phyloP scores from a whole-genome alignment of 2,329 filamentous ascomycete species.

The Aspergillus pseudoterreus region DNA sequence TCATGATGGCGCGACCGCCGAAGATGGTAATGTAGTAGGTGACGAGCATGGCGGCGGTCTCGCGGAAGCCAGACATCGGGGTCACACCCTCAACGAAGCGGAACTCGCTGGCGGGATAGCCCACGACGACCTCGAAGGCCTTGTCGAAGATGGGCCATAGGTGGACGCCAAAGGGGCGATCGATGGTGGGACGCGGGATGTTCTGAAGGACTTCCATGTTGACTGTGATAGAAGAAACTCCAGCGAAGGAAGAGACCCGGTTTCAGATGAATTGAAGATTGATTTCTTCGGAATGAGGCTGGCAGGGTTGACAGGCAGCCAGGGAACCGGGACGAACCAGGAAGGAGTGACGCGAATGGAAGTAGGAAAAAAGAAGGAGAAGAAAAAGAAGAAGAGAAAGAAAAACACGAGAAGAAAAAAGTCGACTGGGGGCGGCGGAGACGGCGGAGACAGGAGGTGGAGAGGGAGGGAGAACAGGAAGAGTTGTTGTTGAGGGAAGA shows the following conservation, averaged over 20 bases:
- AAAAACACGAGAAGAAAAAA: conserved; percentile 56
- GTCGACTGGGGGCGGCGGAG: conserved; percentile 12
- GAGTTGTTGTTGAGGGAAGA: conserved; percentile 1
- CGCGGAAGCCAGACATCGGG: conserved; percentile 83
- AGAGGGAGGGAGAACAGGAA: conserved; percentile 4
- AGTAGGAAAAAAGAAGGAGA: conserved; percentile 7
- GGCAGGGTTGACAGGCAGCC: conserved; percentile 2
- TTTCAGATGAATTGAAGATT: neutral
- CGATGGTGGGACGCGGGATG: conserved; percentile 71
- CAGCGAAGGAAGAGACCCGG: neutral
- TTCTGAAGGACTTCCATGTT: conserved; percentile 46
- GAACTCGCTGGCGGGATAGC: conserved; percentile 84
- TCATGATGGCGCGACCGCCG: conserved; percentile 88
- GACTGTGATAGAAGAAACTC: conserved; percentile 30
- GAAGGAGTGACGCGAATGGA: conserved; percentile 11
- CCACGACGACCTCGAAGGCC: conserved; percentile 69
- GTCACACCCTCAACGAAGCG: conserved; percentile 76
- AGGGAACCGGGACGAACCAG: neutral
- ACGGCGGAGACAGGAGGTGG: conserved; percentile 10
- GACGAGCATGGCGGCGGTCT: conserved; percentile 74
- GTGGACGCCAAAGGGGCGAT: conserved; percentile 84
- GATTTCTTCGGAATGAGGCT: conserved; percentile 7
- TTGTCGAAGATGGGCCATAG: conserved; percentile 95
- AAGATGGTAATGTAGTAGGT: conserved; percentile 94
- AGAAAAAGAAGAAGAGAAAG: conserved; percentile 8